Conservation (phyloP, 352 stramenopile genomes). For the Phytophthora megakarya region DNA sequence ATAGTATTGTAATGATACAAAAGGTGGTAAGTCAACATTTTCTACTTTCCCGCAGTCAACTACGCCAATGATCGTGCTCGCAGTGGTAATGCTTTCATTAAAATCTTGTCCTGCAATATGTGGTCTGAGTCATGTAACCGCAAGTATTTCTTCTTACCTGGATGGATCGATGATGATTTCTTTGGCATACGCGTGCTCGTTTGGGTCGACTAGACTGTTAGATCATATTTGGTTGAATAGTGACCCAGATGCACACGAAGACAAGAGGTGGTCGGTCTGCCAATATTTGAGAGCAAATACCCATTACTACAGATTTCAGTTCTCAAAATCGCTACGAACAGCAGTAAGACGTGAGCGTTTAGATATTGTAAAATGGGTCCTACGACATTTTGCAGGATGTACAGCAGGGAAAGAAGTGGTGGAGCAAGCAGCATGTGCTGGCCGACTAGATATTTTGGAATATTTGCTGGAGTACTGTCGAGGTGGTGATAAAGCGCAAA, state of each 20-base stretch:
- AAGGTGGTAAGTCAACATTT: too few relatives aligned
- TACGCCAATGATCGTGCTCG: too few relatives aligned
- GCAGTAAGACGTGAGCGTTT: constrained; percentile 11
- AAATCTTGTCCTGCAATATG: neutral
- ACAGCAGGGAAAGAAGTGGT: constrained; percentile 17
- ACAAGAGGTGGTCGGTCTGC: constrained; percentile 13
- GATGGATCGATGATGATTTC: constrained; percentile 19
- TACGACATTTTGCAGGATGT: constrained; percentile 16
- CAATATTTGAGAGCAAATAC: constrained; percentile 7
- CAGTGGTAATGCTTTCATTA: neutral
- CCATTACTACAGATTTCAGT: constrained; percentile 25
- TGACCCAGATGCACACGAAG: neutral
- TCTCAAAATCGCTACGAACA: constrained; percentile 4
- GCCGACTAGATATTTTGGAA: constrained; percentile 17
- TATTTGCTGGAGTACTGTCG: constrained; percentile 12
- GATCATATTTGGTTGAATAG: constrained; percentile 27
- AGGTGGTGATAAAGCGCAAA: neutral
- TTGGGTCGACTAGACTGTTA: constrained; percentile 7
- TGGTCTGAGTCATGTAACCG: constrained; percentile 7
- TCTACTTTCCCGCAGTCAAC: too few relatives aligned
- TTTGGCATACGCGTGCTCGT: constrained; percentile 12
- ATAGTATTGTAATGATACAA: too few relatives aligned
- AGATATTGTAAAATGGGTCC: constrained; percentile 11
- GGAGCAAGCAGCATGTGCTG: constrained; percentile 16
- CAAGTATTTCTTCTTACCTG: constrained; percentile 20